Conservation (phyloP, 1,139 yeast species). For the Diutina pseudorugosa region DNA sequence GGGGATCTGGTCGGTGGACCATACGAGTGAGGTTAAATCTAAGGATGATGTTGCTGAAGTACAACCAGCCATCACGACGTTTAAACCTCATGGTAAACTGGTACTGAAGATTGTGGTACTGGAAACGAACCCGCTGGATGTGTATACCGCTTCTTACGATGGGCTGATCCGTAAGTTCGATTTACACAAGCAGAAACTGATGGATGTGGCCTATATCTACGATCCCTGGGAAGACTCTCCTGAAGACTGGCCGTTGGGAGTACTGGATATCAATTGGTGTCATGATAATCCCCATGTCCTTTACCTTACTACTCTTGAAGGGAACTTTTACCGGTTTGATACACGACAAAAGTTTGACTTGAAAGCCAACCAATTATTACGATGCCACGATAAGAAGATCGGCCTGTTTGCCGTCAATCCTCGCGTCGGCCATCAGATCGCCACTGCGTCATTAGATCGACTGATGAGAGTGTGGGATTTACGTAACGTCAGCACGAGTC, state of each 20-base stretch:
- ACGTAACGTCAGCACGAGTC: slow-evolving; percentile 32
- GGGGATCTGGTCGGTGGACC: slow-evolving; percentile 57
- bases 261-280: slow-evolving; percentile 48
- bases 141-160: slow-evolving; percentile 72
- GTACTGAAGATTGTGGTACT: slow-evolving; percentile 53
- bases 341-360: slow-evolving; percentile 33
- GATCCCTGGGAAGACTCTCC: slow-evolving; percentile 37
- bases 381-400: slow-evolving; percentile 80
- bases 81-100: slow-evolving; percentile 68
- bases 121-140: slow-evolving; percentile 34
- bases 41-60: background rate
- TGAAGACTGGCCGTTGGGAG: slow-evolving; percentile 32
- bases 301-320: slow-evolving; percentile 66
- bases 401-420: slow-evolving; percentile 85
- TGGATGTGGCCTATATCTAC: slow-evolving; percentile 42
- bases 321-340: slow-evolving; percentile 66
- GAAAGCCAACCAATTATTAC: slow-evolving; percentile 23
- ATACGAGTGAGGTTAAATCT: background rate
- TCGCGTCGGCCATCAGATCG: slow-evolving; percentile 40
- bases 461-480: slow-evolving; percentile 81
- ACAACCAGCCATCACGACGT: slow-evolving; percentile 32
- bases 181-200: slow-evolving; percentile 43
- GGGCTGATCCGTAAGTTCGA: slow-evolving; percentile 73
- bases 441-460: slow-evolving; percentile 82
- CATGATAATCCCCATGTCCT: slow-evolving; percentile 32